phyloP scores from a whole-genome alignment of 1,284 basidiomycete species.

The Tremellales sp. region DNA sequence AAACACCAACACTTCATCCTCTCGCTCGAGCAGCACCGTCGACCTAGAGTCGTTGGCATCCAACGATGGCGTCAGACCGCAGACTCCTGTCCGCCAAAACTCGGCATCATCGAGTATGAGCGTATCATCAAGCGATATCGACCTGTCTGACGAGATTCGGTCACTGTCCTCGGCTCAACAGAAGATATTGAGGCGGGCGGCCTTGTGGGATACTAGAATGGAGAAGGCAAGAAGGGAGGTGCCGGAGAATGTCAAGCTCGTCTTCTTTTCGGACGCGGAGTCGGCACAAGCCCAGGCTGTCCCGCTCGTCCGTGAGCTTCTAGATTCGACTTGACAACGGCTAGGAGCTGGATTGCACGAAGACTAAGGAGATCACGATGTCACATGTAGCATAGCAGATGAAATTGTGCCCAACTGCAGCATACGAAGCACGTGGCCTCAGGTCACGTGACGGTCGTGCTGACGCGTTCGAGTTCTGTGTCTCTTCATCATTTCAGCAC shows the following conservation, averaged over 20 bases:
- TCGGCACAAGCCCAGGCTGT: no score
- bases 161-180: slow-evolving; percentile 28
- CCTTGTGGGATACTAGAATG: slow-evolving; percentile 30
- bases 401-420: no score
- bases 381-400: no score
- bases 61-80: background rate
- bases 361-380: no score
- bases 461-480: no score
- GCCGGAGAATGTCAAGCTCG: slow-evolving; percentile 16
- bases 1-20: background rate
- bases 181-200: slow-evolving; percentile 34
- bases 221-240: slow-evolving; percentile 15
- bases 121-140: slow-evolving; percentile 3
- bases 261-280: no score
- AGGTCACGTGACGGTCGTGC: no score
- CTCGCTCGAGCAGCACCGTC: background rate
- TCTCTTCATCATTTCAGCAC: no score
- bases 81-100: background rate
- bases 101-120: slow-evolving; percentile 1
- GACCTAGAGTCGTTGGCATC: background rate
- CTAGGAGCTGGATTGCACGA: no score
- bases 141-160: slow-evolving; percentile 24
- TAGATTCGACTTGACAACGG: no score
- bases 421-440: no score
- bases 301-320: no score